These are phyloP conservation scores for Acanthamoeba pearcei DNA, from an alignment of 208 protist species.

Conservation along the genomic window DNA sequence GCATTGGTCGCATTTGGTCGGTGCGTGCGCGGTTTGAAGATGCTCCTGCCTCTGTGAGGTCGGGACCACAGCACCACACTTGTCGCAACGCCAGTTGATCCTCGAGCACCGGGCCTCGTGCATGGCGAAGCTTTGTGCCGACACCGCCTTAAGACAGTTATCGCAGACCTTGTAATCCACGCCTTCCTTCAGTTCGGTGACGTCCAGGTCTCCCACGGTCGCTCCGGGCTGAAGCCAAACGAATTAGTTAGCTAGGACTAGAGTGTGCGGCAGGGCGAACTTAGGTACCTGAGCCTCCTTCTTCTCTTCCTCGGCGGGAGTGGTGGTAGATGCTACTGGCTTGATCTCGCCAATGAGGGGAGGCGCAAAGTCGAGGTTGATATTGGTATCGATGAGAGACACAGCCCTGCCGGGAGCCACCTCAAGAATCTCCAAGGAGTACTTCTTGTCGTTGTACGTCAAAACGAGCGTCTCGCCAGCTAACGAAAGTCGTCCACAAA, in stretches of 20 bases:
- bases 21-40: slow-evolving; percentile 2
- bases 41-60: slow-evolving; percentile 37
- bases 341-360: slow-evolving; percentile 53
- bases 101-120: slow-evolving; percentile 36
- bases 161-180: slow-evolving; percentile 71
- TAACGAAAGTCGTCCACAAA: neutral
- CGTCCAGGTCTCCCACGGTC: neutral
- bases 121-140: neutral
- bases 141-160: slow-evolving; percentile 25
- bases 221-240: neutral
- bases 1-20: slow-evolving; percentile 24
- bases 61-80: slow-evolving; percentile 54
- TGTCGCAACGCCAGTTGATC: slow-evolving; percentile 70
- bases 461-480: slow-evolving; percentile 44
- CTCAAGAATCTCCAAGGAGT: slow-evolving; percentile 32
- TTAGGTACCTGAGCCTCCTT: neutral
- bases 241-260: neutral
- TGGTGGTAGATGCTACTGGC: neutral
- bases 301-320: slow-evolving; percentile 38
- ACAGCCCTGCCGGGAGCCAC: slow-evolving; percentile 62
- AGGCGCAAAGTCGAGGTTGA: slow-evolving; percentile 68
- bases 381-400: slow-evolving; percentile 72
- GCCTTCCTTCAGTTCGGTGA: neutral
- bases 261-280: neutral
- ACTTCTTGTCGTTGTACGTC: neutral